phyloP scores from a whole-genome alignment of 2,329 filamentous ascomycete genomes.

The Pyricularia pennisetigena region DNA sequence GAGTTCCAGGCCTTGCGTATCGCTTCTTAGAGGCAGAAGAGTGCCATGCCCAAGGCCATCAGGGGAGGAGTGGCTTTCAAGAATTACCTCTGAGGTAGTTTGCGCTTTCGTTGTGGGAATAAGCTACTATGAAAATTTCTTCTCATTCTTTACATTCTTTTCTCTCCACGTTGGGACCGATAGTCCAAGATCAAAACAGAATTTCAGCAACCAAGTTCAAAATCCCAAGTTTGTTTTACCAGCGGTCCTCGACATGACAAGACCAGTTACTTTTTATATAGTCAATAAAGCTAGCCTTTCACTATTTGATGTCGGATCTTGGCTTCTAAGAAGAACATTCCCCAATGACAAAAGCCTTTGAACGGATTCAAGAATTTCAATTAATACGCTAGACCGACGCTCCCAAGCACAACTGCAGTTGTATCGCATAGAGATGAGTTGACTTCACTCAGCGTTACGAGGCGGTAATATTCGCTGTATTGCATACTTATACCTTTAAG shows the following conservation, averaged over 20 bases:
- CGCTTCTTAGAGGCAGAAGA: not conserved
- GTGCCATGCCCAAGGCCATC: not conserved
- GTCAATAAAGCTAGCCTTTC: not conserved
- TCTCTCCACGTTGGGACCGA: not conserved
- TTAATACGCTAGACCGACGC: not conserved
- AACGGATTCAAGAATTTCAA: not conserved
- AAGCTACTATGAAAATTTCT: not conserved
- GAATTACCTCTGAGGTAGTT: not conserved
- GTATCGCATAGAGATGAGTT: too few relatives aligned
- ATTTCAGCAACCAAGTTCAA: not conserved
- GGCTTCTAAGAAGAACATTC: too few relatives aligned
- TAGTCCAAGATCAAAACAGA: not conserved
- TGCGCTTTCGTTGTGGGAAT: not conserved
- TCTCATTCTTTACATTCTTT: not conserved
- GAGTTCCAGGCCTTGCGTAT: not conserved
- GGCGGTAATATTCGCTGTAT: too few relatives aligned
- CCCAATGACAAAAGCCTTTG: not conserved
- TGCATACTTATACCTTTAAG: too few relatives aligned
- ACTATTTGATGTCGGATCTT: too few relatives aligned
- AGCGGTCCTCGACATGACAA: not conserved
- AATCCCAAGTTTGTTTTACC: not conserved
- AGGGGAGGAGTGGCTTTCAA: not conserved
- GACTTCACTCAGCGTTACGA: too few relatives aligned
- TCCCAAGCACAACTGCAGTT: too few relatives aligned
- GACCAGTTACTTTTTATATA: not conserved